Percentiles rank a stretch among this genome's conserved stretches.
phyloP scores from a whole-genome alignment of 208 protist genomes.

The Leishmania arabica region DNA sequence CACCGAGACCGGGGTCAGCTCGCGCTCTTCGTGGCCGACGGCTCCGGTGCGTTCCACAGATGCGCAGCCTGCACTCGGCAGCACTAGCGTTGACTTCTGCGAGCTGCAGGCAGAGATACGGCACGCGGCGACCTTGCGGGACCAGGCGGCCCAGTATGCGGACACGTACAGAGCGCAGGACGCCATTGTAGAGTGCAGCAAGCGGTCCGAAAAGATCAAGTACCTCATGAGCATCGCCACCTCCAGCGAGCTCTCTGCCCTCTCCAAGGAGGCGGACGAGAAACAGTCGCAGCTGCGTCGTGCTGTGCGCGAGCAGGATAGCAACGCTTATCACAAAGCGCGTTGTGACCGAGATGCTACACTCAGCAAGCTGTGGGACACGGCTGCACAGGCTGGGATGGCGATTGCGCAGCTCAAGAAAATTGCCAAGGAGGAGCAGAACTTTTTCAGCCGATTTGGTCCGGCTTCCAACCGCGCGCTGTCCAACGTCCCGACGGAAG shows the following conservation, averaged over 20 bases:
- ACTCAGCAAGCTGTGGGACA: conserved; percentile 43
- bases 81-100: conserved; percentile 8
- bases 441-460: conserved; percentile 43
- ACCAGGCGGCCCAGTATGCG: conserved; percentile 16
- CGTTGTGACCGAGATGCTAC: conserved; percentile 45
- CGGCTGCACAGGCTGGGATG: conserved; percentile 32
- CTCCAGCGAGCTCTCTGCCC: conserved; percentile 32
- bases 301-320: conserved; percentile 39
- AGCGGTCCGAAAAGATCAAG: conserved; percentile 35
- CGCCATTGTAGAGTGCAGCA: conserved; percentile 44
- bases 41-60: neutral
- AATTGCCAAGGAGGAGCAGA: conserved; percentile 50
- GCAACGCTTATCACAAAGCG: conserved; percentile 37
- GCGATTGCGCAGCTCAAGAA: conserved; percentile 43
- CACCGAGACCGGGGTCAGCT: neutral
- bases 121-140: conserved; percentile 3
- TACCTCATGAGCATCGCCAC: conserved; percentile 49
- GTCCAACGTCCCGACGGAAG: conserved; percentile 1
- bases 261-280: conserved; percentile 40
- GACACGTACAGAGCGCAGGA: conserved; percentile 18
- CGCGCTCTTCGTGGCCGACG: conserved; percentile 4
- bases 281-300: conserved; percentile 46
- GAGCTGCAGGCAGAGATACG: conserved; percentile 11
- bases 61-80: neutral
- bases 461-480: neutral